Evolutionary conservation across 2,329 filamentous ascomycete genomes (phyloP), one percentile per base, ranked within the genome.

Genomic region (Sphaerulina vaccinii): DNA sequence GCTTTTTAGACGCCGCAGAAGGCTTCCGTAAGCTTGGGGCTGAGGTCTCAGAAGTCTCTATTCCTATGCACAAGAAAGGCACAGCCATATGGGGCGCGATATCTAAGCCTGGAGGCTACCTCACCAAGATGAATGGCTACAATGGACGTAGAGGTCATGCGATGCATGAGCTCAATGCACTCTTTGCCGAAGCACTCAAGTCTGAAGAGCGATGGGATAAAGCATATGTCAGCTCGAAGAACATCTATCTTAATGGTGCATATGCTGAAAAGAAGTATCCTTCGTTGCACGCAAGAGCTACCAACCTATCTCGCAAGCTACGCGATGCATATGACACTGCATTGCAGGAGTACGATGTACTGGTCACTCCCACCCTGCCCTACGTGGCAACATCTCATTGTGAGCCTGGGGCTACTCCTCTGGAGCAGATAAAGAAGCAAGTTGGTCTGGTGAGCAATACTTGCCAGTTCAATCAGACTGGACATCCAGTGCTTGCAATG

Each of bases 401-500:
- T 0, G 56, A 60, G 1, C 57, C 66, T 8, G 70, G 70, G 54
- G 70, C 68, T 1, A 69, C 70, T 1, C 74, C 74, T 2, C 64
- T 72, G 13, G 71, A 74, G 39, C 75, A 74, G 15, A 77, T 80
- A 40, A 70, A 71, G 45, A 75, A 75, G 9, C 77, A 76, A 24
- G 76, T 82, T 27, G 80, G 81, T 0, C 61, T 80, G 52, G 80
- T 77, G 0, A 73, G 71, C 13, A 83, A 84, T 56, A 84, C 80
- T 3, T 76, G 76, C 8, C 71, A 71, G 3, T 79, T 79, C 61
- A 78, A 79, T 63, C 61, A 73, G 6, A 77, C 75, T 1, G 76
- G 75, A 0, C 75, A 79, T 65, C 75, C 75, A 3, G 76, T 68
- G 0, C 58, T 79, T 55, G 71, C 68, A 21, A 72, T 79, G 47